Evolutionary conservation across 768 basidiomycete species (phyloP).

Genomic region (Boletus insuetus): DNA sequence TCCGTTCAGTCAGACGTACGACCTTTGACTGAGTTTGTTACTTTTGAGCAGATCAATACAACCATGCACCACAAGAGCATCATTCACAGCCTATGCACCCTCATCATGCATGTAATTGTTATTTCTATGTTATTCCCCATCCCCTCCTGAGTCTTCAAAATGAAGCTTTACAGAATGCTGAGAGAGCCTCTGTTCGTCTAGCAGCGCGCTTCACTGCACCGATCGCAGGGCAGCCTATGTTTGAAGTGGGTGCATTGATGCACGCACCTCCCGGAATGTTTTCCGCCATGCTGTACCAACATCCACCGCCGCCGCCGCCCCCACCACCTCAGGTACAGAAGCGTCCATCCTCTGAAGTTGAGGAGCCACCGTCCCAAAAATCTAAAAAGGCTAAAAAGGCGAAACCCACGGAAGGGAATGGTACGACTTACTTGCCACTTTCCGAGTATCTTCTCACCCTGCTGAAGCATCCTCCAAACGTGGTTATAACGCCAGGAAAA

Average conservation of each 20-base stretch:
- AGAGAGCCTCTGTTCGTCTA: constrained; percentile 58
- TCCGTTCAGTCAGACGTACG: constrained; percentile 5
- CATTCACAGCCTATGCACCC: constrained; percentile 28
- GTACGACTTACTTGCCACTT: constrained; percentile 19
- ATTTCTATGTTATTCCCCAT: constrained; percentile 18
- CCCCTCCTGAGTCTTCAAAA: constrained; percentile 20
- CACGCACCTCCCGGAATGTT: constrained; percentile 27
- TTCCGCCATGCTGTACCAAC: constrained; percentile 30
- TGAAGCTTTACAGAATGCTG: constrained; percentile 50
- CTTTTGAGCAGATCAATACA: constrained; percentile 29
- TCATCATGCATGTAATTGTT: constrained; percentile 34
- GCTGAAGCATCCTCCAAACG: constrained; percentile 49
- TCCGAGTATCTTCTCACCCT: constrained; percentile 8
- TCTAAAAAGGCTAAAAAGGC: constrained; percentile 46
- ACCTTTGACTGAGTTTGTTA: constrained; percentile 15
- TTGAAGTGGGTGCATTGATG: constrained; percentile 35
- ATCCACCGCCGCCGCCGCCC: constrained; percentile 27
- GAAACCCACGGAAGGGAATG: constrained; percentile 34
- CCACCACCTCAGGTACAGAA: constrained; percentile 33
- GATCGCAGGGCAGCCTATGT: constrained; percentile 29
- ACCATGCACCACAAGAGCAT: constrained; percentile 34
- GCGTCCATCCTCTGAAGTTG: constrained; percentile 38
- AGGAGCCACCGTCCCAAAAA: constrained; percentile 41
- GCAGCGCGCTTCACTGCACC: constrained; percentile 47
- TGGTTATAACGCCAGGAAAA: constrained; percentile 70